A percentile compares a stretch with the other conserved stretches of the same genome.
These are phyloP conservation scores for Venturia oleaginea DNA, from an alignment of 2,329 filamentous ascomycete genomes.

Conservation along the genomic window DNA sequence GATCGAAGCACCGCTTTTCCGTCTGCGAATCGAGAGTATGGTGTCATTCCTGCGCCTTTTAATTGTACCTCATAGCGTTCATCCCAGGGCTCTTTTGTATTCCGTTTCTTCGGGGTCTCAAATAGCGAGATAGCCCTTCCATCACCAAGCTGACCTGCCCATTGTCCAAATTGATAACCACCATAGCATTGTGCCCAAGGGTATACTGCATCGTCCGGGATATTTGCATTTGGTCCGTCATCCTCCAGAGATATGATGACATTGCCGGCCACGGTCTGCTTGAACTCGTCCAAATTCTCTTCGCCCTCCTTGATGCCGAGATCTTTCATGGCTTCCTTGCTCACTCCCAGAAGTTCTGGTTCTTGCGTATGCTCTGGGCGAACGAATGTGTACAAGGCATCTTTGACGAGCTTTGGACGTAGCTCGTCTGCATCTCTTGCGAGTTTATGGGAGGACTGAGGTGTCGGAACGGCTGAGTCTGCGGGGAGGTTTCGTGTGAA, in stretches of 20 bases:
- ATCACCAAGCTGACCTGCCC: constrained; percentile 93
- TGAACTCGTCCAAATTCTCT: constrained; percentile 63
- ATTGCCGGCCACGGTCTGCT: constrained; percentile 70
- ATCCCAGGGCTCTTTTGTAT: constrained; percentile 33
- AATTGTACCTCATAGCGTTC: constrained; percentile 80
- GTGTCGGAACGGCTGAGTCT: constrained; percentile 71
- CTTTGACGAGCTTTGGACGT: constrained; percentile 71
- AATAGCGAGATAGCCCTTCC: constrained; percentile 91
- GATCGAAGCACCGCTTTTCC: constrained; percentile 88
- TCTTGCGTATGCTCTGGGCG: constrained; percentile 63
- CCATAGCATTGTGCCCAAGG: constrained; percentile 99
- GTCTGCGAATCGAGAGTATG: constrained; percentile 93
- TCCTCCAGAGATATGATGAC: constrained; percentile 71
- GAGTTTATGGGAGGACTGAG: constrained; percentile 69
- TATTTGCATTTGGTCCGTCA: constrained; percentile 41
- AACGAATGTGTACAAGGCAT: constrained; percentile 84
- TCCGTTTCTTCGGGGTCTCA: constrained; percentile 68
- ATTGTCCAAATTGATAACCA: constrained; percentile 65
- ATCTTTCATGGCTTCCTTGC: constrained; percentile 66
- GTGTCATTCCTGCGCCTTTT: constrained; percentile 87
- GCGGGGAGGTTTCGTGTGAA: constrained; percentile 62
- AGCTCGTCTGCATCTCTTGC: constrained; percentile 58
- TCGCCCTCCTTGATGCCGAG: constrained; percentile 66
- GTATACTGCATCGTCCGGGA: constrained; percentile 61
- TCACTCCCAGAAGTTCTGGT: constrained; percentile 74